phyloP scores from a whole-genome alignment of 768 basidiomycete genomes.

The Mycena filopes region DNA sequence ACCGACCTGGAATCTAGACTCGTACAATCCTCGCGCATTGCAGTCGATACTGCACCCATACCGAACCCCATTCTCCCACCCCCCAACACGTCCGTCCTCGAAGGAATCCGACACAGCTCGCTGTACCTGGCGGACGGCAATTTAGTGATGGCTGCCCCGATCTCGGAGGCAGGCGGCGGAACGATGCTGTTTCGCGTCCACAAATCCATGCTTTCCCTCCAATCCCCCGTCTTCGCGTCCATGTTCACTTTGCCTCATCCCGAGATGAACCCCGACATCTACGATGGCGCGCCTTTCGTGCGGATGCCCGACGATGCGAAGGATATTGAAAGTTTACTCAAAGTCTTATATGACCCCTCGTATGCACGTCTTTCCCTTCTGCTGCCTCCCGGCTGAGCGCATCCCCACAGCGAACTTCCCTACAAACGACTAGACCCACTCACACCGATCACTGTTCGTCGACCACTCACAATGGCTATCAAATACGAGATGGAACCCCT shows the following conservation, averaged over 20 bases:
- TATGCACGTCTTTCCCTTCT: slow-evolving; percentile 1
- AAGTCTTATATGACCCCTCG: slow-evolving; percentile 28
- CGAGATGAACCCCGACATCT: slow-evolving; percentile 12
- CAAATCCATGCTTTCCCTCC: slow-evolving; percentile 30
- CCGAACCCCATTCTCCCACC: background rate
- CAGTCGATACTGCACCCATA: background rate
- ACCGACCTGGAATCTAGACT: slow-evolving; percentile 5
- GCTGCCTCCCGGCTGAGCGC: background rate
- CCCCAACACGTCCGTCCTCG: background rate
- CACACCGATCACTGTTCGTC: slow-evolving; percentile 44
- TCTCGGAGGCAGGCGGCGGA: slow-evolving; percentile 2
- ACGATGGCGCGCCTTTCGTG: slow-evolving; percentile 33
- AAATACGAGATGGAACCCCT: slow-evolving; percentile 50
- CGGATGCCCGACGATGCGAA: slow-evolving; percentile 29
- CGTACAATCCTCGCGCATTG: background rate
- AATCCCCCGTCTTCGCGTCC: slow-evolving; percentile 28
- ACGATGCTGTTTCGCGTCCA: slow-evolving; percentile 32
- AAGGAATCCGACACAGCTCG: slow-evolving; percentile 32
- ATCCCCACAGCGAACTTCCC: slow-evolving; percentile 24
- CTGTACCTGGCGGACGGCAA: slow-evolving; percentile 47
- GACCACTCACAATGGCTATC: slow-evolving; percentile 44
- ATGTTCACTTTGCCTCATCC: slow-evolving; percentile 31
- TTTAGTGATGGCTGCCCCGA: slow-evolving; percentile 41
- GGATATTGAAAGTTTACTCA: slow-evolving; percentile 26
- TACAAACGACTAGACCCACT: slow-evolving; percentile 37